Percentiles rank a stretch among this genome's conserved stretches.
phyloP scores from a whole-genome alignment of 257 asterid genomes.

The Thymus mandschuricus region DNA sequence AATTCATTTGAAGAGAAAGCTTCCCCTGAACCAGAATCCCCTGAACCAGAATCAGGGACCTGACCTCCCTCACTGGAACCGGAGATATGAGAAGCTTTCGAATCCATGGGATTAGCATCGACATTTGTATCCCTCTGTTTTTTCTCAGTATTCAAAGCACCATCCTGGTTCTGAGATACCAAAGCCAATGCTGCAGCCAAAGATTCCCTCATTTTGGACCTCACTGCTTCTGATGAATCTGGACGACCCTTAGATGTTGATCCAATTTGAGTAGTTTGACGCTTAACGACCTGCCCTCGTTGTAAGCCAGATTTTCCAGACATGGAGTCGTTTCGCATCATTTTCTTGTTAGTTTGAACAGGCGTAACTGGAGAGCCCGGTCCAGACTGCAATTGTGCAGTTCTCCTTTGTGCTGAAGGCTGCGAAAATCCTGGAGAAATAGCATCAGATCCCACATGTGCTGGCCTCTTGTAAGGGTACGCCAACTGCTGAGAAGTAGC shows the following conservation, averaged over 20 bases:
- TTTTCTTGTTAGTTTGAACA: constrained; percentile 51
- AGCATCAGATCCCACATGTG: constrained; percentile 42
- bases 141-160: constrained; percentile 42
- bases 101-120: constrained; percentile 34
- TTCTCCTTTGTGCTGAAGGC: constrained; percentile 42
- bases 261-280: constrained; percentile 52
- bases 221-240: constrained; percentile 68
- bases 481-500: constrained; percentile 45
- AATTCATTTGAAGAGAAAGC: constrained; percentile 36
- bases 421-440: constrained; percentile 40
- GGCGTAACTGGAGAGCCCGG: constrained; percentile 41
- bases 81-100: constrained; percentile 42
- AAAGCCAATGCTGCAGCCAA: constrained; percentile 74
- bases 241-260: constrained; percentile 54
- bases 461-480: constrained; percentile 57
- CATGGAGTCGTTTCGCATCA: constrained; percentile 60
- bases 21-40: constrained; percentile 35
- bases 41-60: constrained; percentile 35
- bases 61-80: constrained; percentile 30
- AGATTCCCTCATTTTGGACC: constrained; percentile 96
- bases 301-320: constrained; percentile 61
- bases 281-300: constrained; percentile 65
- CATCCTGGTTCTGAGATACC: constrained; percentile 49
- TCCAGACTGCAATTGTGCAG: constrained; percentile 47
- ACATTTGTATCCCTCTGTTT: constrained; percentile 25